These are phyloP conservation scores for Volvox carteri DNA, from an alignment of 163 green algal species.

Conservation along the genomic window DNA sequence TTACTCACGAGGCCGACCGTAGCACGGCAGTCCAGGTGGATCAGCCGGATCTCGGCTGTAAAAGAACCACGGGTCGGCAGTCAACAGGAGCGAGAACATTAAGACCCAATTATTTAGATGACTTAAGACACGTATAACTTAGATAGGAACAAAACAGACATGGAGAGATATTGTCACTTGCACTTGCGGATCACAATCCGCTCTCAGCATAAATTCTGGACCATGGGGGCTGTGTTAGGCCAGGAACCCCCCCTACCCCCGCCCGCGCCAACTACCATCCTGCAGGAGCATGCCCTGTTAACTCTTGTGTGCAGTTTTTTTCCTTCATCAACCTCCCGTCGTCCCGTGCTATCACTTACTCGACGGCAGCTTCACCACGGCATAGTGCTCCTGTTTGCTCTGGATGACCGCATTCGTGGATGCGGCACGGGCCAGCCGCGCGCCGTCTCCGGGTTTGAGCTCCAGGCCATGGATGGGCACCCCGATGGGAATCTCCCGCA, in stretches of 20 bases:
- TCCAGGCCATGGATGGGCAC: slow-evolving; percentile 93
- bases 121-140: too few species aligned
- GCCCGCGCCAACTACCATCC: too few species aligned
- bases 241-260: too few species aligned
- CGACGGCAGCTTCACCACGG: slow-evolving; percentile 83
- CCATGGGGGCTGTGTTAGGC: too few species aligned
- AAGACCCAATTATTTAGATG: too few species aligned
- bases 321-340: too few species aligned
- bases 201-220: too few species aligned
- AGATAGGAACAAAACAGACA: too few species aligned
- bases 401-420: slow-evolving; percentile 57
- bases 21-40: slow-evolving; percentile 86
- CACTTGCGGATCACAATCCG: too few species aligned
- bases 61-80: neutral
- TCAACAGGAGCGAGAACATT: neutral
- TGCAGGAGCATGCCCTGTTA: too few species aligned
- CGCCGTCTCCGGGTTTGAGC: slow-evolving; percentile 68
- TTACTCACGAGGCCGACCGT: slow-evolving; percentile 94
- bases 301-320: too few species aligned
- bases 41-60: slow-evolving; percentile 86
- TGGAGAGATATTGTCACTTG: too few species aligned
- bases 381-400: slow-evolving; percentile 79
- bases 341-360: slow-evolving; percentile 55
- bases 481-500: slow-evolving; percentile 88
- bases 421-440: slow-evolving; percentile 49